Base-by-base conservation (phyloP, 441 rosid species). In the Melastoma candidum region DNA sequence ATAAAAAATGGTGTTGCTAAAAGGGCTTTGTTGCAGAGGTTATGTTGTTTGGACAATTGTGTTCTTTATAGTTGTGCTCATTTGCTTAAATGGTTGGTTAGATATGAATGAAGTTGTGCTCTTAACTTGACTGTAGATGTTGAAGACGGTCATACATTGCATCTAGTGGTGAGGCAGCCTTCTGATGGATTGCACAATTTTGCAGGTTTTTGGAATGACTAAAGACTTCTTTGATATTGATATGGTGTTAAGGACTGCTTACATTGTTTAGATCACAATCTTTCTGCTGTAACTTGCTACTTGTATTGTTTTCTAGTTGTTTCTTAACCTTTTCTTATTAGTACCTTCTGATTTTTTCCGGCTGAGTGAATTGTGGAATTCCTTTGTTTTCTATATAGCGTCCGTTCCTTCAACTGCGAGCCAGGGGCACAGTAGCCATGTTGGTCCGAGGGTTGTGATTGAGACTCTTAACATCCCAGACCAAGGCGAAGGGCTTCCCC, bases 401-500 rank as follows among this genome's bases (percentile, higher is more conserved):
- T 58, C 48, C 59, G 76, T 68, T 71, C 71, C 76, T 47, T 62
- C 71, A 57, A 70, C 74, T 55, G 54, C 77, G 66, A 62, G 72
- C 66, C 77, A 49, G 24, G 41, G 61, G 46, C 68, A 57, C 24
- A 25, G 57, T 46, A 58, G 66, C 58, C 85, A 71, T 55, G 64
- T 60, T 58, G 46, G 73, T 60, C 80, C 94, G 45, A 72, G 82
- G 63, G 76, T 80, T 57, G 79, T 80, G 45, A 82, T 85, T 53
- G 89, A 85, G 74, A 75, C 85, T 57, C 73, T 78, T 57, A 80
- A 74, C 64, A 51, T 80, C 65, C 86, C 89, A 55, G 86, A 85
- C 63, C 83, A 72, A 64, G 89, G 85, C 51, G 87, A 82, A 56
- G 80, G 74, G 61, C 80, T 85, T 69, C 84, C 85, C 48, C 89